A percentile compares a stretch with the other conserved stretches of the same genome.
Conservation (phyloP, 352 stramenopile species). For the Achlya hypogyna region DNA sequence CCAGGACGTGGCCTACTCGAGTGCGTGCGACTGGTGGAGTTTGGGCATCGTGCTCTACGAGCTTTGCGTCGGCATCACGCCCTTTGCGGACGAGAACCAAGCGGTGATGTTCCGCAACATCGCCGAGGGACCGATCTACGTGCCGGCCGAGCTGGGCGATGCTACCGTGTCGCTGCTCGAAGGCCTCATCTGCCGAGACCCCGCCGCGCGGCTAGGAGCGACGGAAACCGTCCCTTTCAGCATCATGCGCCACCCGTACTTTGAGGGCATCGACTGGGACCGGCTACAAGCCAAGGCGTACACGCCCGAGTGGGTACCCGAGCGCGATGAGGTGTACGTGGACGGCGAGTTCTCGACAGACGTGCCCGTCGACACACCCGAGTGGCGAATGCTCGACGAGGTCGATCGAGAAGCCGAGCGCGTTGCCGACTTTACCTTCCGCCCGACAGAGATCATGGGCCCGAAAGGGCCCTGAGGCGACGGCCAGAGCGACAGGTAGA, state of each 20-base stretch:
- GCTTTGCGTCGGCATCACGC: conserved; percentile 84
- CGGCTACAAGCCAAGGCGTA: conserved; percentile 68
- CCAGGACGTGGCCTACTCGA: conserved; percentile 45
- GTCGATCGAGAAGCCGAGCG: conserved; percentile 78
- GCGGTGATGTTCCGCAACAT: conserved; percentile 91
- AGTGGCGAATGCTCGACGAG: conserved; percentile 84
- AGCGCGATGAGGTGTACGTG: conserved; percentile 79
- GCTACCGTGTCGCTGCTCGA: conserved; percentile 62
- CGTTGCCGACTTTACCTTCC: conserved; percentile 81
- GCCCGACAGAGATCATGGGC: conserved; percentile 45
- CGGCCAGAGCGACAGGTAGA: no score
- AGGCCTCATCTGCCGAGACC: conserved; percentile 71
- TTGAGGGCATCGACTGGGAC: conserved; percentile 81
- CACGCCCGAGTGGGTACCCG: conserved; percentile 68
- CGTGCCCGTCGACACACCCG: conserved; percentile 74
- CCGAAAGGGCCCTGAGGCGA: no score
- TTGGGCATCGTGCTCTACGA: conserved; percentile 87
- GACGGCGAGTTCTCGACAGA: conserved; percentile 85
- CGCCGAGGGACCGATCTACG: conserved; percentile 66
- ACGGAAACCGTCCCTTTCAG: conserved; percentile 73
- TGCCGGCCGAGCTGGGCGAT: conserved; percentile 64
- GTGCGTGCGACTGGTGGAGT: conserved; percentile 86
- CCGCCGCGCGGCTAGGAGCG: conserved; percentile 55
- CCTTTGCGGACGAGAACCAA: conserved; percentile 89
- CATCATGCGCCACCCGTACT: conserved; percentile 86